A percentile compares a stretch with the other conserved stretches of the same genome.
Evolutionary conservation across 78 protist species (phyloP).

Genomic region (Emiliania huxleyi): DNA sequence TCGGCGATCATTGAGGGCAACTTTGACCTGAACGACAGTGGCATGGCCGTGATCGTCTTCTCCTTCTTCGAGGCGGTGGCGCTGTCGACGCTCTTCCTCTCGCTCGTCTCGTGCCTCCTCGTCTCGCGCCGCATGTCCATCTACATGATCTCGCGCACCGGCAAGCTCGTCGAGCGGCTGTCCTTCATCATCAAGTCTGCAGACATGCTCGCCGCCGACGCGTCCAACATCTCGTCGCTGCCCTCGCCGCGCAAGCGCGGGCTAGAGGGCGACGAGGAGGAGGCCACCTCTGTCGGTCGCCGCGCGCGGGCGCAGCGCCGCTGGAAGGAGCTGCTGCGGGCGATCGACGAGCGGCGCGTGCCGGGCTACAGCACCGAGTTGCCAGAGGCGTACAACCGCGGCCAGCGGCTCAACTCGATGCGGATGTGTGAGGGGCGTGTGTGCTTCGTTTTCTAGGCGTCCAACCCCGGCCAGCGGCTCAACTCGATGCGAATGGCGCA

Average conservation of each 20-base stretch:
- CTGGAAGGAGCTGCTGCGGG: background rate
- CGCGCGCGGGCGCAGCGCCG: background rate
- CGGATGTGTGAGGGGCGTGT: too few relatives aligned
- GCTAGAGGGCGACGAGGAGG: too few relatives aligned
- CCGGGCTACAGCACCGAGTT: too few relatives aligned
- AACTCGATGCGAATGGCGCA: background rate
- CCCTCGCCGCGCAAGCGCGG: too few relatives aligned
- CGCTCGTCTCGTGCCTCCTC: background rate
- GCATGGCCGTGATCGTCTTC: background rate
- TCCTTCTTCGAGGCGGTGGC: background rate
- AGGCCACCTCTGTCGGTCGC: too few relatives aligned
- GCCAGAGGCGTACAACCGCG: too few relatives aligned
- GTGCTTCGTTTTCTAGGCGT: too few relatives aligned
- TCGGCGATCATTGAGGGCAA: constrained; percentile 17
- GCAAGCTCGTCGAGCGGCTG: background rate
- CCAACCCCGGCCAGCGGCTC: background rate
- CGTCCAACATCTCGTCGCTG: background rate
- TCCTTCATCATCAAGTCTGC: background rate
- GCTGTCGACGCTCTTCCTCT: background rate
- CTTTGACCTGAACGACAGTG: background rate
- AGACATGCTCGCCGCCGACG: background rate
- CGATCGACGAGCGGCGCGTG: background rate
- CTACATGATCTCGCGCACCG: background rate
- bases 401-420: background rate
- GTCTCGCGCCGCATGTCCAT: constrained; percentile 1